These are phyloP conservation scores for Axilococcus clingmanii DNA, from an alignment of 139 green algal genomes.

Conservation along the genomic window DNA sequence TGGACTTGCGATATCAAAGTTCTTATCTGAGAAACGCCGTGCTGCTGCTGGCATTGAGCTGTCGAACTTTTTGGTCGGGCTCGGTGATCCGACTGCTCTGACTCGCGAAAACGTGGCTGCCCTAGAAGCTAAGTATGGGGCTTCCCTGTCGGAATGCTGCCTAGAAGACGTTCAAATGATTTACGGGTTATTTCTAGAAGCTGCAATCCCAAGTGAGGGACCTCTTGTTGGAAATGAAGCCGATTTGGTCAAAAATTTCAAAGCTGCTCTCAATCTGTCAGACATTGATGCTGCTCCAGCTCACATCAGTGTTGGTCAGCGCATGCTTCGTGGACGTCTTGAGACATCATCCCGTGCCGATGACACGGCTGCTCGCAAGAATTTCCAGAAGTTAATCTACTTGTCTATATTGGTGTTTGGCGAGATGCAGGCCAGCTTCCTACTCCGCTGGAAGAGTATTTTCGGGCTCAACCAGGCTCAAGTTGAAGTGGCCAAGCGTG, in stretches of 20 bases:
- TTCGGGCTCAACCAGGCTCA: constrained; percentile 84
- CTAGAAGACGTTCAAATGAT: constrained; percentile 56
- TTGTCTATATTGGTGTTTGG: constrained; percentile 78
- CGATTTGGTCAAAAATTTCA: constrained; percentile 52
- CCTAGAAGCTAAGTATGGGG: constrained; percentile 63
- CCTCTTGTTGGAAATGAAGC: constrained; percentile 37
- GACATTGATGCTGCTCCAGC: constrained; percentile 85
- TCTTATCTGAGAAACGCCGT: constrained; percentile 48
- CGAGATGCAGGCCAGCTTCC: constrained; percentile 74
- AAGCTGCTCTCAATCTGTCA: constrained; percentile 70
- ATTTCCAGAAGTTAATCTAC: constrained; percentile 97
- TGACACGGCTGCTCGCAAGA: constrained; percentile 56
- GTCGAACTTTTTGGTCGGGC: constrained; percentile 61
- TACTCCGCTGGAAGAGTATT: constrained; percentile 86
- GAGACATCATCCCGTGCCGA: constrained; percentile 42
- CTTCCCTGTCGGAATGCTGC: constrained; percentile 38
- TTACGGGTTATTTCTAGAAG: constrained; percentile 80
- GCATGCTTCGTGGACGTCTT: constrained; percentile 59
- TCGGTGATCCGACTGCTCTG: constrained; percentile 43
- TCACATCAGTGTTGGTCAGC: constrained; percentile 84
- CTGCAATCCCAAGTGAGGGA: constrained; percentile 70
- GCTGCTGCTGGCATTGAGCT: constrained; percentile 56
- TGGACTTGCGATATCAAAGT: constrained; percentile 22
- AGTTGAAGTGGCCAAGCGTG: constrained; percentile 67
- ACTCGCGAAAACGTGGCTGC: constrained; percentile 28